Evolutionary conservation across 768 basidiomycete species (phyloP).

Genomic region (Calocera viscosa): DNA sequence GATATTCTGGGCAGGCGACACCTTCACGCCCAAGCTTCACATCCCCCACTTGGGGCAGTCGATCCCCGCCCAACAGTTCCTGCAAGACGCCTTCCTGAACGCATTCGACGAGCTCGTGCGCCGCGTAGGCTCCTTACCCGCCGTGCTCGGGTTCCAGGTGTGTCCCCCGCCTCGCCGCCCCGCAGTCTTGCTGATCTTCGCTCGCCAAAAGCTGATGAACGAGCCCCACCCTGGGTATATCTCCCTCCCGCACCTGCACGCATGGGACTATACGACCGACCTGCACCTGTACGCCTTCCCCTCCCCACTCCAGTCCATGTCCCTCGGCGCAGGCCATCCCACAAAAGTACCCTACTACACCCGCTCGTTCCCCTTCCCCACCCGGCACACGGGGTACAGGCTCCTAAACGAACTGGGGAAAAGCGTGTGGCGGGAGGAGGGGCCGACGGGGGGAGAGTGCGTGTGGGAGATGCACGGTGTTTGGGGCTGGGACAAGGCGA

Average conservation of each 20-base stretch:
- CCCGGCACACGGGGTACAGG: constrained; percentile 44
- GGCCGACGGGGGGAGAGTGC: constrained; percentile 60
- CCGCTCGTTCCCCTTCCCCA: constrained; percentile 82
- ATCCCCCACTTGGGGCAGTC: constrained; percentile 37
- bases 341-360: constrained; percentile 67
- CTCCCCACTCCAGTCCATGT: constrained; percentile 76
- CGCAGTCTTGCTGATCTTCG: not conserved
- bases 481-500: constrained; percentile 72
- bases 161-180: constrained; percentile 10
- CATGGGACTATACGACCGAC: constrained; percentile 90
- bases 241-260: constrained; percentile 62
- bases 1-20: constrained; percentile 85
- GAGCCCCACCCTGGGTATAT: constrained; percentile 93
- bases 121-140: constrained; percentile 58
- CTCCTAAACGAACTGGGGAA: constrained; percentile 48
- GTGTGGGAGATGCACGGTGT: constrained; percentile 88
- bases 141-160: constrained; percentile 84
- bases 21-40: constrained; percentile 64
- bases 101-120: constrained; percentile 60
- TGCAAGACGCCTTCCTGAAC: constrained; percentile 69
- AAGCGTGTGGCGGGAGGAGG: constrained; percentile 60
- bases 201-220: constrained; percentile 59
- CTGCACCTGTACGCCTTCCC: constrained; percentile 72
- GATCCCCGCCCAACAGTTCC: constrained; percentile 62
- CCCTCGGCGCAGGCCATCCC: constrained; percentile 80